Base-by-base conservation (phyloP, 345 rosid species). In the Eucalyptus polybractea region DNA sequence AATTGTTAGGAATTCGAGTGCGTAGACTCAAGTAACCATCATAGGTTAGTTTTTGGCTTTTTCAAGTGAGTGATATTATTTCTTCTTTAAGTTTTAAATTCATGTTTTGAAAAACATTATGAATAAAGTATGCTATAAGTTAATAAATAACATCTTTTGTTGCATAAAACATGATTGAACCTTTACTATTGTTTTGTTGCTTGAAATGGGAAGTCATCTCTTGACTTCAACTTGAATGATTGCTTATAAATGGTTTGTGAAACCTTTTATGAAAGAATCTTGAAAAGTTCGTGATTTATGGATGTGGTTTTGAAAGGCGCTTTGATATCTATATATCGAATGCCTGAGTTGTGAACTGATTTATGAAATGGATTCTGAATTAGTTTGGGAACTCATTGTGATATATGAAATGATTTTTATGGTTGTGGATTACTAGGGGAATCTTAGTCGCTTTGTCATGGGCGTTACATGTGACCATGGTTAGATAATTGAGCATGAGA, bases 401-500 rank as follows among this genome's bases (percentile, higher is more conserved):
- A 53, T 53, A 19, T 53, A 53, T 53, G 56, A 53, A 53, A 19
- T 53, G 58, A 53, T 19, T 53, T 53, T 56, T 56, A 9, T 56
- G 27, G 13, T 24, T 56, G 62, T 24, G 13, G 27, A 56, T 9
- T 24, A 58, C 3, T 3, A 53, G 7, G n/a, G 7, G 4, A 58
- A 58, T 11, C 13, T 58, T 58, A 6, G 67, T 58, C 14, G 2
- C 7, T 58, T 58, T 25, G 67, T 25, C 67, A 25, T 2, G 14
- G 0, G 15, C 4, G 0, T 25, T 58, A 58, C 7, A 5, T 1
- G 0, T 11, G 13, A 58, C 7, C 29, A 25, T 25, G 7, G 2
- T 60, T 60, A 22, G 31, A 60, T 60, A 60, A 25, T 25, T 60
- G 4, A 60, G 67, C n/a, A 56, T 56, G 29, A 56, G 6, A 22